phyloP scores from a whole-genome alignment of 2,329 filamentous ascomycete genomes.

The Chalara sp. region DNA sequence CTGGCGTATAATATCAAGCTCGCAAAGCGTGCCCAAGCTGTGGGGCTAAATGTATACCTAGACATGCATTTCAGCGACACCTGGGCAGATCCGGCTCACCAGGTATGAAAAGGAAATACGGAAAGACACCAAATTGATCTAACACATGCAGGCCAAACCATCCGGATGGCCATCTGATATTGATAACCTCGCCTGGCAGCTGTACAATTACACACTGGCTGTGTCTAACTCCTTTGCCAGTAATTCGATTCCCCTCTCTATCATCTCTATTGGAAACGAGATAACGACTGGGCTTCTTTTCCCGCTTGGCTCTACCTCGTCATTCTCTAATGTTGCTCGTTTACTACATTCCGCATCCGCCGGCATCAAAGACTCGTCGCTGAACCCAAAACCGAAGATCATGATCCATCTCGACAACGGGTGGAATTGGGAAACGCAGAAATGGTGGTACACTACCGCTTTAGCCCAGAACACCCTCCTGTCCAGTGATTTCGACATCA shows the following conservation, averaged over 20 bases:
- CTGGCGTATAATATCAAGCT: conserved; percentile 64
- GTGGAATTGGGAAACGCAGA: conserved; percentile 62
- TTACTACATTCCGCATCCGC: conserved; percentile 58
- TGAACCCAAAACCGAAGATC: conserved; percentile 54
- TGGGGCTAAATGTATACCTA: conserved; percentile 50
- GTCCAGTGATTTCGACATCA: conserved; percentile 57
- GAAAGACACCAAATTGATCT: not conserved
- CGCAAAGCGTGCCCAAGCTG: conserved; percentile 57
- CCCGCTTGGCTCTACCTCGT: conserved; percentile 51
- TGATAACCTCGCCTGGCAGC: conserved; percentile 48
- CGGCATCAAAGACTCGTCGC: conserved; percentile 56
- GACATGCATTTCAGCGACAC: conserved; percentile 63
- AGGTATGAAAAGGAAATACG: conserved; percentile 31
- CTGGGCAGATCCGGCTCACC: conserved; percentile 63
- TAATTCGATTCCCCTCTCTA: conserved; percentile 46
- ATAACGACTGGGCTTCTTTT: conserved; percentile 62
- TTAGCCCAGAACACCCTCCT: conserved; percentile 43
- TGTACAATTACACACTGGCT: conserved; percentile 63
- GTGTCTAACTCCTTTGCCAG: conserved; percentile 54
- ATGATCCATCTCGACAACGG: conserved; percentile 72
- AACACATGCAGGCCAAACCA: conserved; percentile 39
- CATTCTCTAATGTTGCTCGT: conserved; percentile 52
- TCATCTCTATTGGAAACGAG: conserved; percentile 69
- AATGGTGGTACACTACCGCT: conserved; percentile 52
- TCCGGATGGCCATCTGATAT: conserved; percentile 56